Evolutionary conservation across 352 stramenopile species (phyloP).

Genomic region (Peronospora farinosa): DNA sequence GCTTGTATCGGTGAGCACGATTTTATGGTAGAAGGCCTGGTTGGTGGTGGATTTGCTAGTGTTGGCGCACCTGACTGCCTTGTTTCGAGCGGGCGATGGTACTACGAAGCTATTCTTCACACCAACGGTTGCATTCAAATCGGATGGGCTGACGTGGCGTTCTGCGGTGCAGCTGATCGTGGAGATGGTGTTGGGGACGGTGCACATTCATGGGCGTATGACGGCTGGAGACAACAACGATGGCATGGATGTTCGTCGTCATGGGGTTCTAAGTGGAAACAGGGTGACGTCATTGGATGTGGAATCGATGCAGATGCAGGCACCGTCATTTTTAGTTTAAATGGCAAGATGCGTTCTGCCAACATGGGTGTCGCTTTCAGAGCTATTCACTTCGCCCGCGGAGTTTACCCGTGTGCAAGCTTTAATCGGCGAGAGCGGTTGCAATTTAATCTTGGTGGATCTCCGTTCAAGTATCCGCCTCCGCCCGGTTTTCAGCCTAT

Average conservation of each 20-base stretch:
- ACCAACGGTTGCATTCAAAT: slow-evolving; percentile 93
- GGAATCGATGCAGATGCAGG: slow-evolving; percentile 82
- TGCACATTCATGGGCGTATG: slow-evolving; percentile 89
- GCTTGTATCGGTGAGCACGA: slow-evolving; percentile 79
- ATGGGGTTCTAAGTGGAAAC: slow-evolving; percentile 89
- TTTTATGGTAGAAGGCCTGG: slow-evolving; percentile 80
- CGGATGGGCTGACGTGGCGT: slow-evolving; percentile 88
- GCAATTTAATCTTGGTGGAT: slow-evolving; percentile 83
- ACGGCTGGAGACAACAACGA: slow-evolving; percentile 88
- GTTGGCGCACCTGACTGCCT: slow-evolving; percentile 78
- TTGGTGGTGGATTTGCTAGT: slow-evolving; percentile 80
- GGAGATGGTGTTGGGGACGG: slow-evolving; percentile 91
- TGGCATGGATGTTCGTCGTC: slow-evolving; percentile 86
- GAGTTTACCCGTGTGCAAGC: slow-evolving; percentile 81
- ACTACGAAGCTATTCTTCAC: slow-evolving; percentile 90
- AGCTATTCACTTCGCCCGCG: slow-evolving; percentile 71
- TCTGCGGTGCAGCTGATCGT: slow-evolving; percentile 77
- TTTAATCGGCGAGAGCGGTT: slow-evolving; percentile 84
- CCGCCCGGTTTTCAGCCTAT: slow-evolving; percentile 78
- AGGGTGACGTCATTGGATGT: slow-evolving; percentile 89
- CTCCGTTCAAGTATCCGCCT: slow-evolving; percentile 67
- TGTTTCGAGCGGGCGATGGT: slow-evolving; percentile 76
- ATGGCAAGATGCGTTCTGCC: slow-evolving; percentile 82
- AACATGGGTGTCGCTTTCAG: slow-evolving; percentile 86
- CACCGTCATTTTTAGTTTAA: slow-evolving; percentile 88